These are phyloP conservation scores for Eragrostis curvula DNA, from an alignment of 176 grass and related monocot genomes.

Conservation along the genomic window DNA sequence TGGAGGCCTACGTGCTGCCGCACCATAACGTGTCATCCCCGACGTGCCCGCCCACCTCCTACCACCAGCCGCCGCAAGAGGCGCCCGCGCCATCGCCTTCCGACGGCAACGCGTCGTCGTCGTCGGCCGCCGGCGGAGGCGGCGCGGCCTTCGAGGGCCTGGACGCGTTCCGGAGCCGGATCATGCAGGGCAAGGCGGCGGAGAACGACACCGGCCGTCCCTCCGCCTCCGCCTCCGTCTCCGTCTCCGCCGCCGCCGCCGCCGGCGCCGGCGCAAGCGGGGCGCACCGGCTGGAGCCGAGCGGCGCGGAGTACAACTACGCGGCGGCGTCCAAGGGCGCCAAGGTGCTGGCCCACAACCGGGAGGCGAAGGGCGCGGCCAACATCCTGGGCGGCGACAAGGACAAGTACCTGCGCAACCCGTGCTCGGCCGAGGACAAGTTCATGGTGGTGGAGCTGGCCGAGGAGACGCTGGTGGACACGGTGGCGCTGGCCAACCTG, in stretches of 20 bases:
- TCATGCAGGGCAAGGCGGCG: constrained; percentile 45
- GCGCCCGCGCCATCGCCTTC: neutral
- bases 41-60: constrained; percentile 42
- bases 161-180: constrained; percentile 60
- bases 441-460: constrained; percentile 79
- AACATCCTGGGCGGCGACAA: constrained; percentile 76
- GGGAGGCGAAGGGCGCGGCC: constrained; percentile 83
- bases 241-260: neutral
- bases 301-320: constrained; percentile 82
- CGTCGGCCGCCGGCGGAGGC: neutral
- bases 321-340: constrained; percentile 80
- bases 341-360: constrained; percentile 84
- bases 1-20: constrained; percentile 63
- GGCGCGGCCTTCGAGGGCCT: constrained; percentile 40
- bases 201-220: constrained; percentile 18
- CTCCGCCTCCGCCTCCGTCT: neutral
- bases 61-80: neutral
- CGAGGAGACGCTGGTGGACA: constrained; percentile 88
- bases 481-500: constrained; percentile 78
- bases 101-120: neutral
- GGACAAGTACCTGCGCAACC: constrained; percentile 90
- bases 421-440: constrained; percentile 77
- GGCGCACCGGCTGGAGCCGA: constrained; percentile 73
- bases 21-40: constrained; percentile 32
- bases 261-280: neutral